Evolutionary conservation across 2,329 filamentous ascomycete genomes (phyloP), one percentile per base, ranked within the genome.

Genomic region (Penicillium digitatum): DNA sequence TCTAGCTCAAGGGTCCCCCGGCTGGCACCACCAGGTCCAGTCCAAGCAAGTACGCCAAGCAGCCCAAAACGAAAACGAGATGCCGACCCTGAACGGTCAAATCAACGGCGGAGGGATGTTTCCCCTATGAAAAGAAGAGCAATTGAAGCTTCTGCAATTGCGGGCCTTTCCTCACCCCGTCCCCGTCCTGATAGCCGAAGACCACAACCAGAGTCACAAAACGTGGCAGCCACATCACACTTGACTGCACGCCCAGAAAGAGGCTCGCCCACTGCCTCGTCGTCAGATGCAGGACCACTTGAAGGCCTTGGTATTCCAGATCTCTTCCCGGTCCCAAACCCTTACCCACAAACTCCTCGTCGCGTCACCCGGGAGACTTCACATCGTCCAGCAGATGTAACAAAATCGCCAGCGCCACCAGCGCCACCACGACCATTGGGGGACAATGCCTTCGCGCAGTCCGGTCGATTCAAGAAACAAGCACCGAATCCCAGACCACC

Each of bases 51-150:
- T 18, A 32, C 22, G 7, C 31, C 48, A 34, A 47, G 26, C n/a
- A 51, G 56, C 8, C 53, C 49, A 14, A 69, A 70, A 50, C 62
- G 67, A 42, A 68, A 66, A 52, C 62, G 61, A 37, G 51, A 44
- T n/a, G 48, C 59, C 2, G 52, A 45, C 14, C 10, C 37, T 32
- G 38, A 55, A 18, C 11, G 39, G 5, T n/a, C 40, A 20, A 24
- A 34, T 6, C 44, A 18, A 42, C 11, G 14, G 26, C 48, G 26
- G 16, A 16, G 22, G 5, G 35, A 44, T 11, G 35, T 22, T 39
- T 40, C 54, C 14, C 46, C 57, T 26, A 44, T 46, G 8, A 62
- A 63, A 39, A 60, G 37, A 24, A 53, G 39, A 54, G 48, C 54
- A 43, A 42, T 49, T 8, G 45, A 37, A 38, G 40, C 27, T 5